Evolutionary conservation across 768 basidiomycete species (phyloP).

Genomic region (Amanita fuliginea): DNA sequence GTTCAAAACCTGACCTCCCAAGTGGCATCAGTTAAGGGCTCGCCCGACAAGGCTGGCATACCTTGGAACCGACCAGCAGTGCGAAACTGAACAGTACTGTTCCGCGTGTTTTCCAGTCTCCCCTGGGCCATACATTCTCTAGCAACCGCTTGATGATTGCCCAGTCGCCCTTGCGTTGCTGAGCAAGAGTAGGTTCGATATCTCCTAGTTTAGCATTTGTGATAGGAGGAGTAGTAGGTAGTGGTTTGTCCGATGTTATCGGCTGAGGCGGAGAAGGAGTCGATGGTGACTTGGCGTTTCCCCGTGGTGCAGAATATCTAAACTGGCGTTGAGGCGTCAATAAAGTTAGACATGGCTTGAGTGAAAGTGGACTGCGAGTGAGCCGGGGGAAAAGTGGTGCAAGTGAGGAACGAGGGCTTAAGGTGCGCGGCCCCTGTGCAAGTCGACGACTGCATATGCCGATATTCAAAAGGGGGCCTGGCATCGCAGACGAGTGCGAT

Average conservation of each 20-base stretch:
- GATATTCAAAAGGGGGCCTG: neutral
- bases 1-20: constrained; percentile 64
- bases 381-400: neutral
- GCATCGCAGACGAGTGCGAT: neutral
- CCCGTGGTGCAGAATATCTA: neutral
- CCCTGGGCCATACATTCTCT: constrained; percentile 85
- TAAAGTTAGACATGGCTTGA: neutral
- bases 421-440: neutral
- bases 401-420: neutral
- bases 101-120: constrained; percentile 71
- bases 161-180: constrained; percentile 77
- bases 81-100: constrained; percentile 77
- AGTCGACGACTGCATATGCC: neutral
- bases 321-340: neutral
- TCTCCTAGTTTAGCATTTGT: constrained; percentile 2
- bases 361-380: no score
- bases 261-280: neutral
- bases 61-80: constrained; percentile 79
- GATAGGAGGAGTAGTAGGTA: neutral
- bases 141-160: constrained; percentile 72
- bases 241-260: neutral
- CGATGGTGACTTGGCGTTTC: neutral
- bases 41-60: constrained; percentile 20
- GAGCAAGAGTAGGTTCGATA: constrained; percentile 21
- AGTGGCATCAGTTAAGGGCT: neutral